Percentiles rank a stretch among this genome's conserved stretches.
phyloP scores from a whole-genome alignment of 176 grass and related monocot species.

The Raddia guianensis region DNA sequence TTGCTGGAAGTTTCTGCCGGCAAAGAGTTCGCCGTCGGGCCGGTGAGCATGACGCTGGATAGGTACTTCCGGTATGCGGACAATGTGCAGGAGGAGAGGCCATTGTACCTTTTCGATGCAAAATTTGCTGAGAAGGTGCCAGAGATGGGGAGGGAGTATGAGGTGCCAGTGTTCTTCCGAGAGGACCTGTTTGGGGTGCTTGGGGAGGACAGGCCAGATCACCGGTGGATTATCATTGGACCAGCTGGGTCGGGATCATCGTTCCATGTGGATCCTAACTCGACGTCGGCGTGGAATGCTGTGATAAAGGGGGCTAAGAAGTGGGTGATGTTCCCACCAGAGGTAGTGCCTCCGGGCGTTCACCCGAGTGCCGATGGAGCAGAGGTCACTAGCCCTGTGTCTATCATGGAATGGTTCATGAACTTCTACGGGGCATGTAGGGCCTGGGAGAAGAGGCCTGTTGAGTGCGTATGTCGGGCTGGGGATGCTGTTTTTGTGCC shows the following conservation, averaged over 20 bases:
- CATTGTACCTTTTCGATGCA: slow-evolving; percentile 82
- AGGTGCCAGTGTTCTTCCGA: slow-evolving; percentile 73
- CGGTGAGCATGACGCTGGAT: slow-evolving; percentile 69
- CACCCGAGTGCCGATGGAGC: slow-evolving; percentile 77
- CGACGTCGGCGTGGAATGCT: slow-evolving; percentile 91
- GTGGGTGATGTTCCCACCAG: slow-evolving; percentile 91
- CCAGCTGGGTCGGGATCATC: slow-evolving; percentile 78
- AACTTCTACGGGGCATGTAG: slow-evolving; percentile 84
- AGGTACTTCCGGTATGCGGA: slow-evolving; percentile 75
- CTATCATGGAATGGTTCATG: slow-evolving; percentile 99
- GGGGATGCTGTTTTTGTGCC: slow-evolving; percentile 91
- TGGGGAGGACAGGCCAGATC: slow-evolving; percentile 75
- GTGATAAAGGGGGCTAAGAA: slow-evolving; percentile 87
- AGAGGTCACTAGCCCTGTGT: slow-evolving; percentile 88
- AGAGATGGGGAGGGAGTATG: slow-evolving; percentile 71
- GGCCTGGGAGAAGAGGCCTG: slow-evolving; percentile 73
- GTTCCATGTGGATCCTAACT: slow-evolving; percentile 96
- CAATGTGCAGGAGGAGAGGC: slow-evolving; percentile 79
- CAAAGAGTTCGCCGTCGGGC: slow-evolving; percentile 62
- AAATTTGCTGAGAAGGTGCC: slow-evolving; percentile 79
- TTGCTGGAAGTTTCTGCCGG: slow-evolving; percentile 53
- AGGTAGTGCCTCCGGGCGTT: slow-evolving; percentile 77
- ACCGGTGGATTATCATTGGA: slow-evolving; percentile 92
- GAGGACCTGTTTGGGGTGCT: slow-evolving; percentile 87
- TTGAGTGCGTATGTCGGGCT: slow-evolving; percentile 71